phyloP scores from a whole-genome alignment of 1,284 basidiomycete species.

The Pseudozyma sp. region DNA sequence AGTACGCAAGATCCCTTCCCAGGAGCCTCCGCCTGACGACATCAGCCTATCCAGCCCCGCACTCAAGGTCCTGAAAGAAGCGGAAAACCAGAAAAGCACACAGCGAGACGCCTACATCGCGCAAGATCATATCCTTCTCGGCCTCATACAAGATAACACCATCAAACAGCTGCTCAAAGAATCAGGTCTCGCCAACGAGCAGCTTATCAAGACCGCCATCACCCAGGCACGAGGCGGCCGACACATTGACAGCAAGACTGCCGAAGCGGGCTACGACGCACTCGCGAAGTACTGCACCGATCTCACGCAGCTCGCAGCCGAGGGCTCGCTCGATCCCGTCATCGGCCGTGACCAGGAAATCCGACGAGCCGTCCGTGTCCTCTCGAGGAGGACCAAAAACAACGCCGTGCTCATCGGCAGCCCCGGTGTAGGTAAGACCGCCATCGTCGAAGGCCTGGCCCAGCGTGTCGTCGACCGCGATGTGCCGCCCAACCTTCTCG shows the following conservation, averaged over 20 bases:
- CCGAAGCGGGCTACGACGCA: slow-evolving; percentile 70
- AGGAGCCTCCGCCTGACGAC: slow-evolving; percentile 63
- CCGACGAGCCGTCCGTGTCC: slow-evolving; percentile 66
- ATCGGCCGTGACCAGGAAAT: slow-evolving; percentile 71
- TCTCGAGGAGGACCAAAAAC: slow-evolving; percentile 79
- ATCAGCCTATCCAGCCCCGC: slow-evolving; percentile 55
- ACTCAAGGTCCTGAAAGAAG: slow-evolving; percentile 61
- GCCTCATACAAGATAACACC: slow-evolving; percentile 79
- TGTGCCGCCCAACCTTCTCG: slow-evolving; percentile 87
- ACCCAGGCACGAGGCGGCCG: slow-evolving; percentile 83
- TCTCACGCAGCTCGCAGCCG: slow-evolving; percentile 73
- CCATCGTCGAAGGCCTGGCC: slow-evolving; percentile 94
- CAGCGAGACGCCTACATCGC: slow-evolving; percentile 90
- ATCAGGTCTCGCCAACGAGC: slow-evolving; percentile 76
- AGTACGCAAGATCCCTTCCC: slow-evolving; percentile 64
- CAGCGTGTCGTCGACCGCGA: slow-evolving; percentile 95
- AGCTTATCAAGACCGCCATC: slow-evolving; percentile 81
- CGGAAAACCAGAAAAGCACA: slow-evolving; percentile 58
- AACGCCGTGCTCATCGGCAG: slow-evolving; percentile 88
- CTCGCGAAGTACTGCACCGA: slow-evolving; percentile 70
- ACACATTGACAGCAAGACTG: slow-evolving; percentile 81
- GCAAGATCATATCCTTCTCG: slow-evolving; percentile 83
- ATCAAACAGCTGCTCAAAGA: slow-evolving; percentile 80
- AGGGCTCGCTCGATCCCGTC: slow-evolving; percentile 74
- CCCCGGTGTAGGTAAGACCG: slow-evolving; percentile 71